Evolutionary conservation across 148 eudicot species (phyloP).

Genomic region (Polygonum aviculare): DNA sequence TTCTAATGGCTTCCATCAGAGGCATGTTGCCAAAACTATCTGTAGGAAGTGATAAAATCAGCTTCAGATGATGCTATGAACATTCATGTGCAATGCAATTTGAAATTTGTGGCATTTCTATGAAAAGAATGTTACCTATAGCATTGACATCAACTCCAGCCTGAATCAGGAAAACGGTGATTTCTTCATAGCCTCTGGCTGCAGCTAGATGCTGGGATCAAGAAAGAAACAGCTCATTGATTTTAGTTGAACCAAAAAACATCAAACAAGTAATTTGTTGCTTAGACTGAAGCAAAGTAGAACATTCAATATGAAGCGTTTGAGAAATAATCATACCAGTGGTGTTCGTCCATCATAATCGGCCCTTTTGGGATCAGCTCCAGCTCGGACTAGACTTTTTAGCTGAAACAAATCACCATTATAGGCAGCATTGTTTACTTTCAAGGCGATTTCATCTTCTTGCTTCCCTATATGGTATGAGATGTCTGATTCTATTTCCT

Average conservation of each 20-base stretch:
- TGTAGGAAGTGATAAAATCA: slow-evolving; percentile 13
- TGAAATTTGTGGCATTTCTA: neutral
- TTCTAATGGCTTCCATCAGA: slow-evolving; percentile 68
- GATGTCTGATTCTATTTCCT: slow-evolving; percentile 70
- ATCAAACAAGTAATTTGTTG: neutral
- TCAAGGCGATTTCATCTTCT: slow-evolving; percentile 90
- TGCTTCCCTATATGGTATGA: slow-evolving; percentile 66
- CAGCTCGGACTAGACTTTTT: slow-evolving; percentile 57
- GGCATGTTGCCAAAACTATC: slow-evolving; percentile 83
- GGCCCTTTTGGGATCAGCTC: slow-evolving; percentile 79
- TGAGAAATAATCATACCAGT: slow-evolving; percentile 76
- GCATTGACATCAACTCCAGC: slow-evolving; percentile 49
- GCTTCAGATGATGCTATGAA: neutral
- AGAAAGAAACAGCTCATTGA: neutral
- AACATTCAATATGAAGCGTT: neutral
- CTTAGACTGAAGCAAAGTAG: neutral
- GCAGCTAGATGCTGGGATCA: slow-evolving; percentile 80
- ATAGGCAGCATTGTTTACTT: slow-evolving; percentile 75
- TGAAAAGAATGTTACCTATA: slow-evolving; percentile 32
- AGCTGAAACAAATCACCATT: slow-evolving; percentile 73
- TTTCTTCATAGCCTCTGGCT: slow-evolving; percentile 67
- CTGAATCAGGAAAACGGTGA: slow-evolving; percentile 55
- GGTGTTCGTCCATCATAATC: slow-evolving; percentile 93
- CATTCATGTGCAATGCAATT: neutral
- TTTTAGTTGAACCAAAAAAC: neutral